Base-by-base conservation (phyloP, 2,329 filamentous ascomycete genomes). In the Penicillium frequentans region DNA sequence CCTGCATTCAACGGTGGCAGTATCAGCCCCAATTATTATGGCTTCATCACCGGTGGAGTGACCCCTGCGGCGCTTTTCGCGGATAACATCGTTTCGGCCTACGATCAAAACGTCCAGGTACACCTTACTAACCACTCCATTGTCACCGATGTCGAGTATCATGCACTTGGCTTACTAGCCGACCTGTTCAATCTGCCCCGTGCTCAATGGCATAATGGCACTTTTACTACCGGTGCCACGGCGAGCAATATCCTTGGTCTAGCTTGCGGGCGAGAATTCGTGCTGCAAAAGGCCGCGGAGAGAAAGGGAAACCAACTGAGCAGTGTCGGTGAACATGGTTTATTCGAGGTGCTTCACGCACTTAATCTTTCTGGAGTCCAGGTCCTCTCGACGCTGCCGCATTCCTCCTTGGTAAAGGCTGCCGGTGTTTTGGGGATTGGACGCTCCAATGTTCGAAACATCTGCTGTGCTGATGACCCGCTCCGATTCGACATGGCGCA, bases 21-120 rank as follows among this genome's bases (percentile, higher is more conserved):
- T 63, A 81, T 83, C 43, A 86, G 83, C 44, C 74, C 85, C 11
- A 85, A 86, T 54, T 96, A 96, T 79, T 96, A 91, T 72, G 93
- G 91, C 57, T 96, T 97, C 71, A 89, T 97, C 6, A 96, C 88
- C 0, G 93, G 93, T 45, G 90, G 91, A 14, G 81, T 83, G 8
- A 90, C 93, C 0, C 90, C 91, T 6, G 86, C 91, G 24, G 92
- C 92, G 31, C 83, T 89, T 64, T 84, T 90, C 53, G 93, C 91
- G 1, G 93, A 97, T 72, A 89, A 91, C 62, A 76, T 96, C n/a
- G 91, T 93, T 59, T 87, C 87, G 5, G 83, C 85, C 9, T 84
- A 88, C 59, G 93, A 97, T 70, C 91, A 96, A 71, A 96, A 93
- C 72, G 87, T 92, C 5, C 84, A 88, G 56, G 90, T 96, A 1